Evolutionary conservation across 495 filamentous ascomycete genomes (phyloP), one percentile per base, ranked within the genome.

Genomic region (Penicillium dipodomyicola): DNA sequence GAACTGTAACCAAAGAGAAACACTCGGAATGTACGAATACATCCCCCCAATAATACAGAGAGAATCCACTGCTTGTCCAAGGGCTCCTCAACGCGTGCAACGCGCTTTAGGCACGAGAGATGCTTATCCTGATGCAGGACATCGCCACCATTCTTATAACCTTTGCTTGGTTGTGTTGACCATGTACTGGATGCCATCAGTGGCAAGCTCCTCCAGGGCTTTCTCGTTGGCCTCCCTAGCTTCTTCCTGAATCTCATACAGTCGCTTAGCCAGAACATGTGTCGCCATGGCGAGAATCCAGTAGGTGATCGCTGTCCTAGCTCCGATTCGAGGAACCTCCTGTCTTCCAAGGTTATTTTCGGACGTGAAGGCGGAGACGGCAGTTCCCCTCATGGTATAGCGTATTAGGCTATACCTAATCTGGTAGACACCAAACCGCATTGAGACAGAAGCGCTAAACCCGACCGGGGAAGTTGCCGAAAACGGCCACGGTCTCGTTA

Each of bases 201-300:
- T 49, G 19, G 57, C 54, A 44, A 49, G 39, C 46, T 56, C 47
- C 14, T 49, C 60, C 22, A 63, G 30, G 32, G 5, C 27, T 48
- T 52, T 43, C 37, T 66, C 60, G 2, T 52, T 39, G 12, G 57
- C 58, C 29, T 63, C 33, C 20, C 48, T 58, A 9, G 64, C 60
- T 51, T 63, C 53, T n/a, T 61, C 51, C 50, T 61, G 57, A 27
- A 65, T 65, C 45, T 65, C 56, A 50, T 59, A 46, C 11, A 59
- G 55, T 42, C 56, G 49, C 49, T 65, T 15, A 65, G 46, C 59
- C 59, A 65, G 51, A 49, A 65, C 55, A 65, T 58, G 17, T 42
- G 59, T 57, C 59, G 53, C 54, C 59, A 61, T 22, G 47, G 59
- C 7, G 53, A 37, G 23, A 61, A 57, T 32, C 59, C 59, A 41